These are phyloP conservation scores for Aureobasidium sp. DNA, from an alignment of 2,329 filamentous ascomycete species.

Conservation along the genomic window DNA sequence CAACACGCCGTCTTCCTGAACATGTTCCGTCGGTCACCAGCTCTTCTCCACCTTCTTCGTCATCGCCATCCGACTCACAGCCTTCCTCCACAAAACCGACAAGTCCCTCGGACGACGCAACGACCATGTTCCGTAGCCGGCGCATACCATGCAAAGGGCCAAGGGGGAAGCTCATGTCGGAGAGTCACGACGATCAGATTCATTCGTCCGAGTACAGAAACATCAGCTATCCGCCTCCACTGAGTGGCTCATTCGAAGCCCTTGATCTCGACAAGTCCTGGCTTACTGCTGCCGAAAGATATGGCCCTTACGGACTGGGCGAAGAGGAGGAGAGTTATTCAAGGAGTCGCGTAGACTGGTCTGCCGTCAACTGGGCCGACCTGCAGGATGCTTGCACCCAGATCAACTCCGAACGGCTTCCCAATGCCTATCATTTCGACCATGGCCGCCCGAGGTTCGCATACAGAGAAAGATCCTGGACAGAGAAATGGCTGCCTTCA, in stretches of 20 bases:
- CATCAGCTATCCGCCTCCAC: background rate
- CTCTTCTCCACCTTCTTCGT: background rate
- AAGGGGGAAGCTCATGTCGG: slow-evolving; percentile 3
- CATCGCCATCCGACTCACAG: background rate
- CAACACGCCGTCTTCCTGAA: background rate
- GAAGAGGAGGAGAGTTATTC: slow-evolving; percentile 40
- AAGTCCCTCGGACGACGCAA: background rate
- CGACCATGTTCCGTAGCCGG: background rate
- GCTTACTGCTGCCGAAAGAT: slow-evolving; percentile 49
- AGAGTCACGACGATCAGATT: slow-evolving; percentile 14
- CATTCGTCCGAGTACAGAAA: background rate
- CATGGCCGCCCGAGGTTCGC: slow-evolving; percentile 32
- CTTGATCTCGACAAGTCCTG: slow-evolving; percentile 46
- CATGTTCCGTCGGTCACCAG: background rate
- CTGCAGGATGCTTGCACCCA: slow-evolving; percentile 58
- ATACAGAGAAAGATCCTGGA: slow-evolving; percentile 16
- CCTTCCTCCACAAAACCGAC: background rate
- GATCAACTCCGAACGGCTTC: slow-evolving; percentile 57
- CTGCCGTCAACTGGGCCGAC: slow-evolving; percentile 59
- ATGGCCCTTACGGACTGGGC: slow-evolving; percentile 49
- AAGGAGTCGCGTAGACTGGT: slow-evolving; percentile 48
- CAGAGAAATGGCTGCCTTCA: slow-evolving; percentile 5
- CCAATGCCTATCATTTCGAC: slow-evolving; percentile 16
- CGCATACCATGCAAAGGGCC: slow-evolving; percentile 10
- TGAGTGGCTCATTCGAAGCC: slow-evolving; percentile 20